These are phyloP conservation scores for Auriculariales sp. DNA, from an alignment of 768 basidiomycete genomes.

Conservation along the genomic window DNA sequence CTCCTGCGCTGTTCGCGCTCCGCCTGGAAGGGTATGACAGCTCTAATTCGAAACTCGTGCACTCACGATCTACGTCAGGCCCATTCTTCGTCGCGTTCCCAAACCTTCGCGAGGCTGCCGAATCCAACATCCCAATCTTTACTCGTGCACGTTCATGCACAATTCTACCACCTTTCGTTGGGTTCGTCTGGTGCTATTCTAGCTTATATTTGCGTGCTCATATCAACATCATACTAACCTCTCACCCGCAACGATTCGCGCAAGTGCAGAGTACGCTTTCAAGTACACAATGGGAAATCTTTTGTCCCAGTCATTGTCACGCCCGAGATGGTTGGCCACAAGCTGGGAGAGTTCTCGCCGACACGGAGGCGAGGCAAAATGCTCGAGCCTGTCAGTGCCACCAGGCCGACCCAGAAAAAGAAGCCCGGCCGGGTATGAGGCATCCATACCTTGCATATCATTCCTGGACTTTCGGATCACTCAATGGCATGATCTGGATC, in stretches of 20 bases:
- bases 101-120: slow-evolving; percentile 64
- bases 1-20: slow-evolving; percentile 12
- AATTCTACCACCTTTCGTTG: slow-evolving; percentile 90
- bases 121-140: slow-evolving; percentile 71
- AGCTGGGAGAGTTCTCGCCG: slow-evolving; percentile 86
- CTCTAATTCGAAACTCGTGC: background rate
- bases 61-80: slow-evolving; percentile 31
- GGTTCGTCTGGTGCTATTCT: slow-evolving; percentile 35
- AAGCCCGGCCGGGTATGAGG: background rate
- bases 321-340: slow-evolving; percentile 98
- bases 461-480: too few species aligned
- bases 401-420: background rate
- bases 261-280: slow-evolving; percentile 54
- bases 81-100: slow-evolving; percentile 93
- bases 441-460: too few species aligned
- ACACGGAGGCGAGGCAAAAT: slow-evolving; percentile 32
- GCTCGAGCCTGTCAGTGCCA: background rate
- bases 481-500: too few species aligned
- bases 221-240: background rate
- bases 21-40: slow-evolving; percentile 25
- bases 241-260: background rate
- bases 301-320: slow-evolving; percentile 77
- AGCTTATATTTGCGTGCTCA: background rate
- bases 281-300: slow-evolving; percentile 90
- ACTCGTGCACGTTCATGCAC: slow-evolving; percentile 85